These are phyloP conservation scores for Bacidia gigantensis DNA, from an alignment of 495 filamentous ascomycete genomes.

Conservation along the genomic window DNA sequence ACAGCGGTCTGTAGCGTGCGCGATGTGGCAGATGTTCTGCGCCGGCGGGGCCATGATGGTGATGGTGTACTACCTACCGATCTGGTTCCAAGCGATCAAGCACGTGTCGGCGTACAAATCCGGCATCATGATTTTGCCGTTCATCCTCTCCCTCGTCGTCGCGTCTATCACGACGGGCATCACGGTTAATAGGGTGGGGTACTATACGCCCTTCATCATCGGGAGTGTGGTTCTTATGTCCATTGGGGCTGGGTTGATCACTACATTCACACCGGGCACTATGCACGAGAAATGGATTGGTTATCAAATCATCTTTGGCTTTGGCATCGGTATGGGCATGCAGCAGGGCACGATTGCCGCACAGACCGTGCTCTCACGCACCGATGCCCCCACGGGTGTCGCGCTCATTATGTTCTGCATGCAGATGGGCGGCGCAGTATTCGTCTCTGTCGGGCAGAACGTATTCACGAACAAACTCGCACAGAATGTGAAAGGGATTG, in stretches of 20 bases:
- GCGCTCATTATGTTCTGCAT: conserved; percentile 54
- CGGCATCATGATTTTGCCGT: conserved; percentile 27
- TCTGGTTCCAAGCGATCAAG: conserved; percentile 63
- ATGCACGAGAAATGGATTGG: conserved; percentile 46
- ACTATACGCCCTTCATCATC: conserved; percentile 52
- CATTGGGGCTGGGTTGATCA: conserved; percentile 49
- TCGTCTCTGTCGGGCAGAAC: conserved; percentile 49
- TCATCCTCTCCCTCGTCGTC: conserved; percentile 34
- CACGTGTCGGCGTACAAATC: conserved; percentile 22
- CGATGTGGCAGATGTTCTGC: conserved; percentile 25
- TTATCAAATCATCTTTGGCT: conserved; percentile 55
- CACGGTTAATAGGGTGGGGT: conserved; percentile 43
- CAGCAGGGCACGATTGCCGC: conserved; percentile 52
- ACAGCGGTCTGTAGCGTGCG: conserved; percentile 38
- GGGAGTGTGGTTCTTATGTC: conserved; percentile 37
- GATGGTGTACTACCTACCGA: conserved; percentile 47
- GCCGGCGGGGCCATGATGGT: conserved; percentile 23
- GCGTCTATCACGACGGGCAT: conserved; percentile 36
- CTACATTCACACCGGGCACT: conserved; percentile 41
- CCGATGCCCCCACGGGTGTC: conserved; percentile 48
- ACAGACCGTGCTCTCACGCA: conserved; percentile 42
- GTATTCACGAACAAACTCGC: conserved; percentile 49
- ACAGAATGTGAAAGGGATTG: conserved; percentile 29
- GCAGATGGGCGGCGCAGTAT: conserved; percentile 52
- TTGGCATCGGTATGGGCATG: conserved; percentile 60